Percentiles rank a stretch among this genome's conserved stretches.
These are phyloP conservation scores for Termitomyces sp. DNA, from an alignment of 768 basidiomycete genomes.

Conservation along the genomic window DNA sequence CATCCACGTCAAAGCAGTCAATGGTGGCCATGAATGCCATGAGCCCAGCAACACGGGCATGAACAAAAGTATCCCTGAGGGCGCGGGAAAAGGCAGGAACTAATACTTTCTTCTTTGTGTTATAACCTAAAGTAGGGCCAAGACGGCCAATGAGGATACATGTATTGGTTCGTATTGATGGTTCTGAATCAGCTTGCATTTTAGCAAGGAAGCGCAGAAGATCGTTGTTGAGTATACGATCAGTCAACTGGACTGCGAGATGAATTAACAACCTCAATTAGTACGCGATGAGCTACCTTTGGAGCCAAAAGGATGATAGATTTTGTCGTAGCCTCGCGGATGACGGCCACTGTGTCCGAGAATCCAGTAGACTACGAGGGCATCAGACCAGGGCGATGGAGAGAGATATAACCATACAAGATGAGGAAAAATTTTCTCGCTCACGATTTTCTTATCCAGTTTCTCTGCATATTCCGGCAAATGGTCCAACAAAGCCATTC, in stretches of 20 bases:
- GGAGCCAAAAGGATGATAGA: slow-evolving; percentile 81
- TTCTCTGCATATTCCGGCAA: slow-evolving; percentile 82
- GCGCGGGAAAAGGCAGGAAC: slow-evolving; percentile 92
- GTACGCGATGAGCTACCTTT: slow-evolving; percentile 48
- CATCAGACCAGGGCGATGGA: background rate
- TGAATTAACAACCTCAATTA: slow-evolving; percentile 1
- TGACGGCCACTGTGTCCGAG: slow-evolving; percentile 88
- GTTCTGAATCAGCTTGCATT: slow-evolving; percentile 88
- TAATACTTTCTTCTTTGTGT: slow-evolving; percentile 94
- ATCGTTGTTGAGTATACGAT: slow-evolving; percentile 95
- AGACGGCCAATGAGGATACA: slow-evolving; percentile 94
- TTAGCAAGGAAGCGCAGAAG: slow-evolving; percentile 89
- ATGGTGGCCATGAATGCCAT: slow-evolving; percentile 96
- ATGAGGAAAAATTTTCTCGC: slow-evolving; percentile 90
- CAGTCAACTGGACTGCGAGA: slow-evolving; percentile 60
- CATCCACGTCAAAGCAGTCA: slow-evolving; percentile 86
- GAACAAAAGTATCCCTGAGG: slow-evolving; percentile 88
- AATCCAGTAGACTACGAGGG: slow-evolving; percentile 87
- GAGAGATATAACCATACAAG: slow-evolving; percentile 49
- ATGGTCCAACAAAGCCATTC: slow-evolving; percentile 91
- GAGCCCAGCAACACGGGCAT: slow-evolving; percentile 88
- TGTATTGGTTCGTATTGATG: slow-evolving; percentile 96
- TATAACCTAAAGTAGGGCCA: slow-evolving; percentile 78
- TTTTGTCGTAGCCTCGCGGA: slow-evolving; percentile 92
- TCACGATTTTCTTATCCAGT: slow-evolving; percentile 80